Conservation (phyloP, 2,329 filamentous ascomycete genomes). For the Diplodia mutila region DNA sequence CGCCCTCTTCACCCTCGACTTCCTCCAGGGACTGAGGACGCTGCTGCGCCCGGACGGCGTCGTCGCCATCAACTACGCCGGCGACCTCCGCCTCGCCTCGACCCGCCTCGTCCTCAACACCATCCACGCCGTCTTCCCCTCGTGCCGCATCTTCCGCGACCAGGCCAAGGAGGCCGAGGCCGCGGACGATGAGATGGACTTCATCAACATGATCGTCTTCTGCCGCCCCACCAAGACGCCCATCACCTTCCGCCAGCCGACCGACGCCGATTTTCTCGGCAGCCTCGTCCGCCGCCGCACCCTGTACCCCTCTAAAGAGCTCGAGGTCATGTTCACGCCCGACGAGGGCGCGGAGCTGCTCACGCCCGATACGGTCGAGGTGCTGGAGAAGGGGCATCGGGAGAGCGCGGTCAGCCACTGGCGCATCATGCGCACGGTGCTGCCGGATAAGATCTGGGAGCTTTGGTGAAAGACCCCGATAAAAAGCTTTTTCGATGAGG, state of each 20-base stretch:
- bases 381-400: conserved; percentile 72
- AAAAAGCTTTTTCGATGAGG: neutral
- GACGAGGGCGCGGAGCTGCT: conserved; percentile 58
- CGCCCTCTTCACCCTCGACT: conserved; percentile 83
- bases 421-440: conserved; percentile 83
- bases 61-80: conserved; percentile 92
- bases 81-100: conserved; percentile 77
- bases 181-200: conserved; percentile 63
- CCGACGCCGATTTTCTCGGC: conserved; percentile 68
- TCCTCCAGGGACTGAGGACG: conserved; percentile 70
- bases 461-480: conserved; percentile 63
- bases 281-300: conserved; percentile 72
- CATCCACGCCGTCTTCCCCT: conserved; percentile 80
- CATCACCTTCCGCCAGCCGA: conserved; percentile 69
- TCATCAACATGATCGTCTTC: conserved; percentile 96
- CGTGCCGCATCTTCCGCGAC: conserved; percentile 90
- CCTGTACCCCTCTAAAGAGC: conserved; percentile 73
- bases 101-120: conserved; percentile 81
- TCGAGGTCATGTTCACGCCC: conserved; percentile 52
- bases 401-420: conserved; percentile 83
- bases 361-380: conserved; percentile 64
- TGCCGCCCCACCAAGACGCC: conserved; percentile 68
- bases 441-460: conserved; percentile 82
- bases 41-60: conserved; percentile 79
- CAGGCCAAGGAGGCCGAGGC: conserved; percentile 39